Percentiles rank a stretch among this genome's conserved stretches.
These are phyloP conservation scores for Plasmodium coatneyi DNA, from an alignment of 169 alveolate species.

Conservation along the genomic window DNA sequence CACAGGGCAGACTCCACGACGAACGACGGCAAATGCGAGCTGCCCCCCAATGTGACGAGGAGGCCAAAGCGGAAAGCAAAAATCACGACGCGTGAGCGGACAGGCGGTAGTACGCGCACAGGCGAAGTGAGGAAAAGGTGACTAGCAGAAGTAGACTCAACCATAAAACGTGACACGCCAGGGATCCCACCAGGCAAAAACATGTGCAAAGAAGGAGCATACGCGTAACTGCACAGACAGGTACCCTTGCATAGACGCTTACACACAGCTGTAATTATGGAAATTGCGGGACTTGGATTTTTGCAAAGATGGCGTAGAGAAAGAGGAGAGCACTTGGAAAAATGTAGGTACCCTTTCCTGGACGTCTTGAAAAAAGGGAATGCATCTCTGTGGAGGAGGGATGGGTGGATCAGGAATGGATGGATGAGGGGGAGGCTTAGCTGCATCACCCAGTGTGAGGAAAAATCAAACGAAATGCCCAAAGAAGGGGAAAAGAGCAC, in stretches of 20 bases:
- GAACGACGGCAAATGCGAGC: not conserved
- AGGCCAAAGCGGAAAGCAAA: not conserved
- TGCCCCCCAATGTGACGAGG: not conserved
- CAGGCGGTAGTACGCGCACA: not conserved
- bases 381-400: not conserved
- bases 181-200: not conserved
- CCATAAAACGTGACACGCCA: not conserved
- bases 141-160: not conserved
- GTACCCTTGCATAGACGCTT: not conserved
- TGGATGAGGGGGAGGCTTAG: not conserved
- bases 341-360: constrained; percentile 8
- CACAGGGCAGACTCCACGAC: not conserved
- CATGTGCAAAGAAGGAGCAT: not conserved
- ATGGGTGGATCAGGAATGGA: not conserved
- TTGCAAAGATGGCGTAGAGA: constrained; percentile 32
- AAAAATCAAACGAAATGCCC: not conserved
- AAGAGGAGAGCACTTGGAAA: constrained; percentile 3
- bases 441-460: not conserved
- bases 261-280: constrained; percentile 31
- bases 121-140: not conserved
- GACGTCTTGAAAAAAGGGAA: constrained; percentile 5
- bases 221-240: not conserved
- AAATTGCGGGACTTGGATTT: constrained; percentile 14
- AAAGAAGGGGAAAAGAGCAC: not conserved
- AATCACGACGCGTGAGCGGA: not conserved